Evolutionary conservation across 306 rosid species (phyloP).

Genomic region (Styphnolobium japonicum): DNA sequence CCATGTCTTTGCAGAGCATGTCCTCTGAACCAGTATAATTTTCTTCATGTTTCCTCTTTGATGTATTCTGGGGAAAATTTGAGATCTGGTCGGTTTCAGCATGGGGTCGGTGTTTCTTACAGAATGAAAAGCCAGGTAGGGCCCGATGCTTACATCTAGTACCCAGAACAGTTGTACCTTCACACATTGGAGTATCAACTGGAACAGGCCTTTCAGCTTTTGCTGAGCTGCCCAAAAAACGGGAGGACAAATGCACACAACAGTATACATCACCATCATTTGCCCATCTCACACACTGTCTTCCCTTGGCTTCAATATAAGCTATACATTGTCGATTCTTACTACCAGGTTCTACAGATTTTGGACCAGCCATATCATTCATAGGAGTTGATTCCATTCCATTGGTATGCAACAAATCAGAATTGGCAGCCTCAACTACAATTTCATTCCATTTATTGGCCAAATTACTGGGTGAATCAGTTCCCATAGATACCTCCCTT

Average conservation of each 20-base stretch:
- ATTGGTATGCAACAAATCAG: slow-evolving; percentile 41
- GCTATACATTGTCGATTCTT: slow-evolving; percentile 88
- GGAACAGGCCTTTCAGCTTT: slow-evolving; percentile 52
- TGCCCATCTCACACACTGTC: slow-evolving; percentile 99
- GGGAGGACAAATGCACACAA: slow-evolving; percentile 92
- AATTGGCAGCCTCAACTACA: slow-evolving; percentile 52
- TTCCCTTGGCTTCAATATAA: slow-evolving; percentile 90
- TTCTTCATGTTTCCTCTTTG: slow-evolving; percentile 72
- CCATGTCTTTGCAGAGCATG: slow-evolving; percentile 51
- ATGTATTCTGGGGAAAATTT: slow-evolving; percentile 40
- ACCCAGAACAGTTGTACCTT: slow-evolving; percentile 97
- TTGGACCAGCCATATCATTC: slow-evolving; percentile 40
- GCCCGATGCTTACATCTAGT: slow-evolving; percentile 93
- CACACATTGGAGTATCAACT: slow-evolving; percentile 82
- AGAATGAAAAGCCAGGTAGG: slow-evolving; percentile 67
- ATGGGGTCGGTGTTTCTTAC: slow-evolving; percentile 88
- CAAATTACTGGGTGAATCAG: slow-evolving; percentile 41
- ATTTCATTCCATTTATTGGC: slow-evolving; percentile 62
- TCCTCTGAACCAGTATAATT: slow-evolving; percentile 42
- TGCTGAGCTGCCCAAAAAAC: slow-evolving; percentile 67
- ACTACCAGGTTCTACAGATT: slow-evolving; percentile 49
- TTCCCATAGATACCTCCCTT: slow-evolving; percentile 39
- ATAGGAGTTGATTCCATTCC: slow-evolving; percentile 62
- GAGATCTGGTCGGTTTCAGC: slow-evolving; percentile 45
- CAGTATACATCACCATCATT: slow-evolving; percentile 98